Conservation (phyloP, 768 basidiomycete species). For the Panus rudis region DNA sequence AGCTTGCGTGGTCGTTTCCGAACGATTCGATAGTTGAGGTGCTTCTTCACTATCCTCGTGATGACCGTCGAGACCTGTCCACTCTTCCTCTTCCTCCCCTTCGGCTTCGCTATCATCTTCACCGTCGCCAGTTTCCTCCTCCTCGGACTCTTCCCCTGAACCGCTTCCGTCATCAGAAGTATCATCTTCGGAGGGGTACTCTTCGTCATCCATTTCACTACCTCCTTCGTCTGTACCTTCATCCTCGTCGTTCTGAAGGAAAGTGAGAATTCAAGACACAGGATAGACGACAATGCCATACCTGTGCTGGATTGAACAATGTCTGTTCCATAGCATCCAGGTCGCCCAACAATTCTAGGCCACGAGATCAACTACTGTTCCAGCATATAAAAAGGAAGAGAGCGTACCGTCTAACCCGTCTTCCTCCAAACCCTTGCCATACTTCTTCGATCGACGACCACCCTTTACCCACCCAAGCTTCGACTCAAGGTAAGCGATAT, state of each 20-base stretch:
- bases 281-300: background rate
- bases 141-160: constrained; percentile 10
- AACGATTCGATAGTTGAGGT: constrained; percentile 1
- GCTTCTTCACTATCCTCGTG: constrained; percentile 4
- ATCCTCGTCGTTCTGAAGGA: constrained; percentile 8
- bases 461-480: constrained; percentile 54
- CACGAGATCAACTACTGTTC: constrained; percentile 1
- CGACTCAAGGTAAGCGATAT: constrained; percentile 78
- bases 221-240: constrained; percentile 18
- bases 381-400: background rate
- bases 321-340: constrained; percentile 19
- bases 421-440: constrained; percentile 40
- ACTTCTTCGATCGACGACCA: constrained; percentile 33
- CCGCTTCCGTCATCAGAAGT: constrained; percentile 3
- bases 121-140: constrained; percentile 34
- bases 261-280: background rate
- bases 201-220: constrained; percentile 15
- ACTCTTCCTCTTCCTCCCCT: constrained; percentile 24
- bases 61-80: constrained; percentile 6
- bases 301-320: constrained; percentile 7
- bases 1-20: background rate
- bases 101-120: constrained; percentile 21
- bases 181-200: constrained; percentile 4
- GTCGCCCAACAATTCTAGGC: constrained; percentile 20
- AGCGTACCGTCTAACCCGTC: constrained; percentile 81